A percentile compares a stretch with the other conserved stretches of the same genome.
These are phyloP conservation scores for Botrytis pseudocinerea DNA, from an alignment of 2,329 filamentous ascomycete species.

Conservation along the genomic window DNA sequence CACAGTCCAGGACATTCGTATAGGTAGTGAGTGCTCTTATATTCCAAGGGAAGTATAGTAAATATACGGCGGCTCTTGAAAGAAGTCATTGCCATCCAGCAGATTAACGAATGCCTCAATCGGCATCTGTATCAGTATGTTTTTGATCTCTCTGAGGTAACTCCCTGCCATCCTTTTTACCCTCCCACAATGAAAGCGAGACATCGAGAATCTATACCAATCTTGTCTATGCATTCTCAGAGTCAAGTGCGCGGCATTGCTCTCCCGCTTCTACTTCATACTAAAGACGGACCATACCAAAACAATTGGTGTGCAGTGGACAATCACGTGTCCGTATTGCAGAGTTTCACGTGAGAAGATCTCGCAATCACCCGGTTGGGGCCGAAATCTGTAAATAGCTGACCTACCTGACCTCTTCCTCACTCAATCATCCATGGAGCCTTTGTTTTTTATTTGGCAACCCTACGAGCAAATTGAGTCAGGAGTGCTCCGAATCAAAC, in stretches of 20 bases:
- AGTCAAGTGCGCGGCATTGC: neutral
- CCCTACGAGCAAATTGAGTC: neutral
- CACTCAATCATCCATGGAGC: neutral
- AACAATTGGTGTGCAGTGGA: neutral
- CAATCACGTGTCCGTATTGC: neutral
- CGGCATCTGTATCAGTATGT: neutral
- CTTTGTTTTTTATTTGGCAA: neutral
- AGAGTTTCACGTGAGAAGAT: neutral
- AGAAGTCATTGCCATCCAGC: neutral
- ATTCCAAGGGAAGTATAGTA: neutral
- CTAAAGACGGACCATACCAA: neutral
- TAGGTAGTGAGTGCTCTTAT: neutral
- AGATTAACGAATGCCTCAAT: neutral
- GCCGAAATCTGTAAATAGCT: neutral
- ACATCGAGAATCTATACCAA: neutral
- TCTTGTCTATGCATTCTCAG: neutral
- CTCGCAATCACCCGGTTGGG: neutral
- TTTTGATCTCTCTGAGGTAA: neutral
- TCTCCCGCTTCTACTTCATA: neutral
- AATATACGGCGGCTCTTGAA: neutral
- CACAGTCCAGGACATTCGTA: neutral
- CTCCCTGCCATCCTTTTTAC: neutral
- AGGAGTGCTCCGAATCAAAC: neutral
- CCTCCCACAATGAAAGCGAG: neutral
- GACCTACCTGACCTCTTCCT: neutral